phyloP scores from a whole-genome alignment of 148 eudicot genomes.

The Hydrangea macrophylla region DNA sequence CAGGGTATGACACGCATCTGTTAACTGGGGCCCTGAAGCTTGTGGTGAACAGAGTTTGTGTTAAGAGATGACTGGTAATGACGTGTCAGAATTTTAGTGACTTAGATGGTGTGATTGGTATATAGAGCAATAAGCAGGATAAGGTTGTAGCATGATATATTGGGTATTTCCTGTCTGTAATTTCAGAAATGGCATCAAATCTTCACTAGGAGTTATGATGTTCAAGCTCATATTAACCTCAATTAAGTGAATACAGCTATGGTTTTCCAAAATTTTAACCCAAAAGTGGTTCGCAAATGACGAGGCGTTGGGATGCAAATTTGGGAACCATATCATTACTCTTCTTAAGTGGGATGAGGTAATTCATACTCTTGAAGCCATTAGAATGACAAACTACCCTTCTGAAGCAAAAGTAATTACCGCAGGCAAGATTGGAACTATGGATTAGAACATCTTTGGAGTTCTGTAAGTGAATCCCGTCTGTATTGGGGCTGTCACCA shows the following conservation, averaged over 20 bases:
- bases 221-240: not conserved
- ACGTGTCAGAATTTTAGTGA: slow-evolving; percentile 10
- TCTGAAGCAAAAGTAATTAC: slow-evolving; percentile 38
- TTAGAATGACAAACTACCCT: not conserved
- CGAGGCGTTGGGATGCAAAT: not conserved
- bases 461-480: slow-evolving; percentile 89
- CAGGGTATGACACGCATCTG: not conserved
- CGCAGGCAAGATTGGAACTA: slow-evolving; percentile 64
- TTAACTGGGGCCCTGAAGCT: not conserved
- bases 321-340: no score
- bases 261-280: no score
- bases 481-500: slow-evolving; percentile 95
- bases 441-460: slow-evolving; percentile 78
- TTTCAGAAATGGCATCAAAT: not conserved
- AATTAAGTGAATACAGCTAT: no score
- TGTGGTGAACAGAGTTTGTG: slow-evolving; percentile 3
- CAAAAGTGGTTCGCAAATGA: no score
- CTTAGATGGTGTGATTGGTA: slow-evolving; percentile 3
- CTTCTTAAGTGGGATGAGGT: not conserved
- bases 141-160: slow-evolving; percentile 10
- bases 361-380: not conserved
- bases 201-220: not conserved
- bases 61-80: slow-evolving; percentile 18
- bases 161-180: not conserved
- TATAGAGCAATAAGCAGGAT: not conserved